phyloP scores from a whole-genome alignment of 169 alveolate genomes.

The Plasmodium falciparum region DNA sequence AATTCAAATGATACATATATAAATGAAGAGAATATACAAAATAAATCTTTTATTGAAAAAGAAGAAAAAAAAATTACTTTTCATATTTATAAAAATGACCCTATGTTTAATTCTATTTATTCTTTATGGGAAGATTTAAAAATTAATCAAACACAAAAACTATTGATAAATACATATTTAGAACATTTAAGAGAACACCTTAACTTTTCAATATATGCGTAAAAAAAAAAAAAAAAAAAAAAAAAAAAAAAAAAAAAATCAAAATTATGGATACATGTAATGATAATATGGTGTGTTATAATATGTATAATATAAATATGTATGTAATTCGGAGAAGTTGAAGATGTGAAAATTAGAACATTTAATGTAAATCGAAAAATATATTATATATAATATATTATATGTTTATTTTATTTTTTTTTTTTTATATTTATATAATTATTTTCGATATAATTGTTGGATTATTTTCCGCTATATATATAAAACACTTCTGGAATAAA shows the following conservation, averaged over 20 bases:
- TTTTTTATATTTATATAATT: too few relatives aligned
- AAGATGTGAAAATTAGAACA: too few relatives aligned
- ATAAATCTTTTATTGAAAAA: not conserved
- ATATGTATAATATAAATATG: too few relatives aligned
- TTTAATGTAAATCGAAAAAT: too few relatives aligned
- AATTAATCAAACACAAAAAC: slow-evolving; percentile 13
- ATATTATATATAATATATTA: too few relatives aligned
- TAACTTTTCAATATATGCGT: slow-evolving; percentile 30
- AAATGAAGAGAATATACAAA: slow-evolving; percentile 15
- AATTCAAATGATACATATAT: not conserved
- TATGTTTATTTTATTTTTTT: too few relatives aligned
- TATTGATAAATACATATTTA: slow-evolving; percentile 27
- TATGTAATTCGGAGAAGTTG: too few relatives aligned
- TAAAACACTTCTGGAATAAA: too few relatives aligned
- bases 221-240: not conserved
- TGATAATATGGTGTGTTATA: too few relatives aligned
- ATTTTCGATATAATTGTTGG: too few relatives aligned
- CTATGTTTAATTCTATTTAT: slow-evolving; percentile 20
- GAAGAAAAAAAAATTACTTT: slow-evolving; percentile 37
- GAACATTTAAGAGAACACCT: slow-evolving; percentile 22
- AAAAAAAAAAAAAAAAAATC: not conserved
- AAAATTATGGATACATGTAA: not conserved
- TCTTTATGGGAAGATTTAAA: slow-evolving; percentile 63
- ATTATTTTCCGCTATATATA: too few relatives aligned
- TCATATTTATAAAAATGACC: slow-evolving; percentile 34